A percentile compares a stretch with the other conserved stretches of the same genome.
phyloP scores from a whole-genome alignment of 306 rosid genomes.

The Hippophae rhamnoides region DNA sequence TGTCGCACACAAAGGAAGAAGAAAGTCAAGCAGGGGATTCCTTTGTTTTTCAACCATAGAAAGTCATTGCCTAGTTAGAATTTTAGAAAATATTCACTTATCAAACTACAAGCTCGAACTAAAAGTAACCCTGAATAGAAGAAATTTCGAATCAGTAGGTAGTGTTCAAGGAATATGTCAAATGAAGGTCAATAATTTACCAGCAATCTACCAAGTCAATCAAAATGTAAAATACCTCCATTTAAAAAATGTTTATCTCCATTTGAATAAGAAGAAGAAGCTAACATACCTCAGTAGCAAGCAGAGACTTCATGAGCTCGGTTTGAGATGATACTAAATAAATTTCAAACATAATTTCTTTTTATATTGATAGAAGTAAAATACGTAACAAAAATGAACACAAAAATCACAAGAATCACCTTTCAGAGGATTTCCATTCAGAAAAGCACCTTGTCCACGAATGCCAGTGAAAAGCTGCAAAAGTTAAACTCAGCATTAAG shows the following conservation, averaged over 20 bases:
- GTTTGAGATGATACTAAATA: constrained; percentile 70
- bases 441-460: constrained; percentile 72
- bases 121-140: background rate
- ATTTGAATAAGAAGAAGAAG: background rate
- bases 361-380: background rate
- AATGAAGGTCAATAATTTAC: background rate
- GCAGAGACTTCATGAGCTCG: constrained; percentile 68
- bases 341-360: constrained; percentile 23
- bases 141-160: background rate
- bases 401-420: constrained; percentile 33
- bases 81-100: no score
- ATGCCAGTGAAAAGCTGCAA: constrained; percentile 81
- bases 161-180: background rate
- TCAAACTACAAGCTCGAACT: no score
- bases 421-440: constrained; percentile 74
- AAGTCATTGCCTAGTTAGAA: no score
- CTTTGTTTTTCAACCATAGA: no score
- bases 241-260: no score
- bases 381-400: constrained; percentile 8
- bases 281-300: constrained; percentile 77
- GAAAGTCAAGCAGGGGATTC: no score
- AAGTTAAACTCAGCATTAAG: constrained; percentile 15
- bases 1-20: no score
- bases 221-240: background rate
- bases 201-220: constrained; percentile 5